Conservation (phyloP, 306 rosid species). For the Boehmeria nivea region DNA sequence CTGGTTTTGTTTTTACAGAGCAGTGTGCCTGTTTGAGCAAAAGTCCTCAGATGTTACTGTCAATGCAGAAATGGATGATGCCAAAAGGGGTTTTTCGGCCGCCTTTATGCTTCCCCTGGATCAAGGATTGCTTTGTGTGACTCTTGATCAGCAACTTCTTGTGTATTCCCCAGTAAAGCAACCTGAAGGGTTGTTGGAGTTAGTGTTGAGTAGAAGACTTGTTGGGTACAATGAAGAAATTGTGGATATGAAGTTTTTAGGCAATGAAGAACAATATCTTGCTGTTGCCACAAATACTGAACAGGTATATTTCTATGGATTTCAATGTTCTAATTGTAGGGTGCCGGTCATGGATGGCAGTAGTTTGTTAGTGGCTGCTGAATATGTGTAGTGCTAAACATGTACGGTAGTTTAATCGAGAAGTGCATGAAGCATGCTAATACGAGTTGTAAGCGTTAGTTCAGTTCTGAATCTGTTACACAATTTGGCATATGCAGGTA, state of each 20-base stretch:
- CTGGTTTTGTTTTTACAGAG: conserved; percentile 45
- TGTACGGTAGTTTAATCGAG: not conserved
- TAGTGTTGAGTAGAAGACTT: conserved; percentile 65
- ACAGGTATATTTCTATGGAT: conserved; percentile 46
- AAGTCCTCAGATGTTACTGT: conserved; percentile 64
- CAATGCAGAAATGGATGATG: conserved; percentile 46
- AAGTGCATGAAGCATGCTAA: not conserved
- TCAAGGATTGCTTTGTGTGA: conserved; percentile 89
- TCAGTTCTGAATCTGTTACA: conserved; percentile 13
- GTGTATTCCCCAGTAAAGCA: conserved; percentile 54
- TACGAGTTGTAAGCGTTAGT: not conserved
- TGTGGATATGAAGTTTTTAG: conserved; percentile 87
- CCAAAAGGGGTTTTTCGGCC: conserved; percentile 81
- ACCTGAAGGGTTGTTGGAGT: conserved; percentile 39
- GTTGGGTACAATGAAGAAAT: conserved; percentile 91
- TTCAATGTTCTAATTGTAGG: conserved; percentile 11
- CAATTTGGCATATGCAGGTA: conserved; percentile 62
- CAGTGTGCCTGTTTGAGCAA: conserved; percentile 89
- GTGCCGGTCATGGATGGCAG: not conserved
- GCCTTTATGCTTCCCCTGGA: conserved; percentile 59
- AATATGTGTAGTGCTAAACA: not conserved
- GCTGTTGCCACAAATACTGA: conserved; percentile 96
- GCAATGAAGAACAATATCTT: conserved; percentile 73
- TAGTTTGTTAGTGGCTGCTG: conserved; percentile 7
- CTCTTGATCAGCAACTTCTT: conserved; percentile 91